Percentiles rank a stretch among this genome's conserved stretches.
Conservation (phyloP, 2,329 filamentous ascomycete species). For the Simplicillium sp. region DNA sequence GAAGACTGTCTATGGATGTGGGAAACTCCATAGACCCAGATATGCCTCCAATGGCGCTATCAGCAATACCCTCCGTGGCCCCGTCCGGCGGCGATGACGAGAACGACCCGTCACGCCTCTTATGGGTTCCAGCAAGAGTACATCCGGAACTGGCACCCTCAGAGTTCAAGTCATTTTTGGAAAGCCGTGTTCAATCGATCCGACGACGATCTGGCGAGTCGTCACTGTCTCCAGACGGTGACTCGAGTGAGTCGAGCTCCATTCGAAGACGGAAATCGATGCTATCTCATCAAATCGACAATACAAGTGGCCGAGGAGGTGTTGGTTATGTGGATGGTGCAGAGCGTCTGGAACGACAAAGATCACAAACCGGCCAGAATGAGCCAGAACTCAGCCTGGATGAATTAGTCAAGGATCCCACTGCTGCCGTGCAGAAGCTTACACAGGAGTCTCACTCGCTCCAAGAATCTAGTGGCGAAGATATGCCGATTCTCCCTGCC, state of each 20-base stretch:
- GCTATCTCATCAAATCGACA: constrained; percentile 86
- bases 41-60: constrained; percentile 57
- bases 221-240: constrained; percentile 46
- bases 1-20: constrained; percentile 93
- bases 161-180: constrained; percentile 94
- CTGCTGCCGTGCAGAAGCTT: constrained; percentile 60
- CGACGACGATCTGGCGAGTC: constrained; percentile 72
- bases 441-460: constrained; percentile 41
- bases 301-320: constrained; percentile 44
- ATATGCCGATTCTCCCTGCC: constrained; percentile 78
- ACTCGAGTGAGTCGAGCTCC: constrained; percentile 45
- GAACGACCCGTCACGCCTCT: constrained; percentile 76
- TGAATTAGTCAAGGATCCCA: constrained; percentile 72
- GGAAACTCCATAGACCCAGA: constrained; percentile 64
- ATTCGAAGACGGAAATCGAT: constrained; percentile 88
- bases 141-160: constrained; percentile 92
- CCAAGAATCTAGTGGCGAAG: constrained; percentile 44
- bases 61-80: constrained; percentile 63
- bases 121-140: constrained; percentile 92
- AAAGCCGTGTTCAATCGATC: constrained; percentile 86
- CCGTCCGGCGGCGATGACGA: constrained; percentile 70
- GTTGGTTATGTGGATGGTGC: constrained; percentile 75
- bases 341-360: constrained; percentile 66
- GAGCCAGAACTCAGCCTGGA: constrained; percentile 63
- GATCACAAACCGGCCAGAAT: constrained; percentile 47